Percentiles rank a stretch among this genome's conserved stretches.
Evolutionary conservation across 2,329 filamentous ascomycete genomes (phyloP).

Genomic region (Pezicula rhizophila): DNA sequence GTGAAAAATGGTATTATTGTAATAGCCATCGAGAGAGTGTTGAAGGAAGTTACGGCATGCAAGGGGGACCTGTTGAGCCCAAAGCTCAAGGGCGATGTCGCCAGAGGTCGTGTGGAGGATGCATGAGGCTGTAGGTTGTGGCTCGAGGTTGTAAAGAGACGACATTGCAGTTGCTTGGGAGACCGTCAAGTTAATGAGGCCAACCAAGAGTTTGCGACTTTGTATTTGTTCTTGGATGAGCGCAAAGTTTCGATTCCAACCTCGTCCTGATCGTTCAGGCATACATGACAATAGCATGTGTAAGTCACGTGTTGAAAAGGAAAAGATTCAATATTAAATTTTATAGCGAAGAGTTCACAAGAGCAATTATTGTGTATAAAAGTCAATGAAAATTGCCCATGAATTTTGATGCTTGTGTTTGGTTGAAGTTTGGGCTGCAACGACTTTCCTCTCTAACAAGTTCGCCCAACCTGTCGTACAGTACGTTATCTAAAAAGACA

Average conservation of each 20-base stretch:
- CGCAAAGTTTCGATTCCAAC: neutral
- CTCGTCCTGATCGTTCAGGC: no score
- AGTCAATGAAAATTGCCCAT: no score
- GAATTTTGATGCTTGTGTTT: no score
- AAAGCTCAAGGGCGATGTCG: slow-evolving; percentile 86
- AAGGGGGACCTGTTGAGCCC: slow-evolving; percentile 88
- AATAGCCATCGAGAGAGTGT: slow-evolving; percentile 91
- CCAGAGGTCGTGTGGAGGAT: slow-evolving; percentile 86
- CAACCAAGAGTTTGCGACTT: neutral
- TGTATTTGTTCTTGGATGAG: no score
- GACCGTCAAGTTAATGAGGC: slow-evolving; percentile 21
- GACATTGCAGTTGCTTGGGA: slow-evolving; percentile 55
- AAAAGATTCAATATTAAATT: no score
- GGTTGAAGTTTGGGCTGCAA: no score
- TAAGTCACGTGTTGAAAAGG: neutral
- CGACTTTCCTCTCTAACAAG: no score
- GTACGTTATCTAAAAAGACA: no score
- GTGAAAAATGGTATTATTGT: slow-evolving; percentile 90
- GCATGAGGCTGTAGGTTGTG: slow-evolving; percentile 86
- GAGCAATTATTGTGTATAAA: no score
- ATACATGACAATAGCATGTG: no score
- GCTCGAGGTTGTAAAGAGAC: slow-evolving; percentile 87
- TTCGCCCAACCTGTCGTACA: no score
- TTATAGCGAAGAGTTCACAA: no score
- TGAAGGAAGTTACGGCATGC: slow-evolving; percentile 95